Evolutionary conservation across 31 red algal genomes (phyloP).

Genomic region (Porphyra umbilicalis): DNA sequence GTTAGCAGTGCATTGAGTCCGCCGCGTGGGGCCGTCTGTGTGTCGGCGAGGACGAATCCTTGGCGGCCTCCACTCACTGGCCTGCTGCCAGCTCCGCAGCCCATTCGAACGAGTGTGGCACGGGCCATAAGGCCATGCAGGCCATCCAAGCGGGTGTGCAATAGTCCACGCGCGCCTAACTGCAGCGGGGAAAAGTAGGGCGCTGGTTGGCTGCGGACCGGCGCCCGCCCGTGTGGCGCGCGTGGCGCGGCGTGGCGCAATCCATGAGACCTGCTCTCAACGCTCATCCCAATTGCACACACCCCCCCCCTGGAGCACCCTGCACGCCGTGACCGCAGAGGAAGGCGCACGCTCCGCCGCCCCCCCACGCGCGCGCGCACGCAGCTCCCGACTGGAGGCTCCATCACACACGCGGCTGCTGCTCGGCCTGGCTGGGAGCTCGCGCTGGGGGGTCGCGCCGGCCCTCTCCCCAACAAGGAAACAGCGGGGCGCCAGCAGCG

Average conservation of each 20-base stretch:
- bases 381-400: not conserved
- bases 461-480: not conserved
- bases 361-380: not conserved
- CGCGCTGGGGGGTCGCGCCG: not conserved
- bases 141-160: not conserved
- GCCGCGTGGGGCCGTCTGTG: not conserved
- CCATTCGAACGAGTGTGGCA: not conserved
- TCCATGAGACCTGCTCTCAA: not conserved
- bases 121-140: not conserved
- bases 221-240: not conserved
- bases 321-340: not conserved
- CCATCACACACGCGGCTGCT: not conserved
- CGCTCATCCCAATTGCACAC: slow-evolving; percentile 1
- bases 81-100: not conserved
- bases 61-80: not conserved
- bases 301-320: not conserved
- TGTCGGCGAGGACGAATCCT: not conserved
- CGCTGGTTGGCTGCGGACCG: not conserved
- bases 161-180: not conserved
- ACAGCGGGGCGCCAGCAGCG: no score
- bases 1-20: not conserved
- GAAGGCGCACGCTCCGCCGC: not conserved
- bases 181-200: not conserved
- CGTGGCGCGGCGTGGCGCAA: not conserved
- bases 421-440: not conserved